Conservation (phyloP, 441 rosid genomes). For the Pelargonium myrrhifolium region DNA sequence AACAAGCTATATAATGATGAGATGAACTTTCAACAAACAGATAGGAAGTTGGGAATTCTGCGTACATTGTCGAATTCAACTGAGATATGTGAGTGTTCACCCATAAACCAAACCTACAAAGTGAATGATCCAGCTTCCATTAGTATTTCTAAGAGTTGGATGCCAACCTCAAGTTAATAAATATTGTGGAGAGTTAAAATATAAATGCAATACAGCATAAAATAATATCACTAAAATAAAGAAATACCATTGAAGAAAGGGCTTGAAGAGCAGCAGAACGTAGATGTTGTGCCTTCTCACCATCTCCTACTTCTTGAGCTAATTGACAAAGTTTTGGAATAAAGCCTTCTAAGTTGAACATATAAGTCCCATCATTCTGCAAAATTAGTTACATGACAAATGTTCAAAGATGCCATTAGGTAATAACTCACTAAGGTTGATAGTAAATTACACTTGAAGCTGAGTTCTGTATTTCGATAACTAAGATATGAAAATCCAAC, state of each 20-base stretch:
- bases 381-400: constrained; percentile 15
- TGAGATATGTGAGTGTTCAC: constrained; percentile 77
- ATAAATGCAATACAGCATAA: constrained; percentile 7
- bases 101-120: constrained; percentile 76
- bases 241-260: constrained; percentile 71
- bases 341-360: constrained; percentile 94
- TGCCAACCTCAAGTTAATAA: neutral
- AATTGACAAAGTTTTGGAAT: constrained; percentile 85
- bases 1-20: constrained; percentile 9
- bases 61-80: constrained; percentile 82
- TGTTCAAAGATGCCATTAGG: neutral
- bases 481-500: neutral
- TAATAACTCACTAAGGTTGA: constrained; percentile 13
- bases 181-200: constrained; percentile 1
- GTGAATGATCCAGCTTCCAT: neutral
- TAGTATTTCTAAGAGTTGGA: neutral
- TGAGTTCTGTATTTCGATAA: neutral
- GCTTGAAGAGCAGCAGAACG: constrained; percentile 76
- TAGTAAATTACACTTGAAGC: neutral
- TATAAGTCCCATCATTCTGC: constrained; percentile 60
- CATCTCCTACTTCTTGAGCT: constrained; percentile 75
- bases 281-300: constrained; percentile 51
- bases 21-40: constrained; percentile 9
- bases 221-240: neutral
- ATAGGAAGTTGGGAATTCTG: constrained; percentile 9